Percentiles rank a stretch among this genome's conserved stretches.
phyloP scores from a whole-genome alignment of 1,284 basidiomycete species.

The Sporisorium scitamineum region DNA sequence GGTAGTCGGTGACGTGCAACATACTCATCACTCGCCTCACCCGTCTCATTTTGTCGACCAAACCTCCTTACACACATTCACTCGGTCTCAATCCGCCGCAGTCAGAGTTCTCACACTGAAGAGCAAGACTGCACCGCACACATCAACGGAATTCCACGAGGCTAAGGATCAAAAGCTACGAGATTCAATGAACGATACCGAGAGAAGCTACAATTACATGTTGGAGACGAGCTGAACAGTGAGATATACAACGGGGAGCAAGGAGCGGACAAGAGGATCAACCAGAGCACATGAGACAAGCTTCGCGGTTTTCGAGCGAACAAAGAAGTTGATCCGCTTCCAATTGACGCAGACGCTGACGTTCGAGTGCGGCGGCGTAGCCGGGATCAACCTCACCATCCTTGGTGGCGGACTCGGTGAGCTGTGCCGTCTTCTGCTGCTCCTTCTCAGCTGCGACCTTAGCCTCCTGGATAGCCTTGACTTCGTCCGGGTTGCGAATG shows the following conservation, averaged over 20 bases:
- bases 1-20: too few relatives aligned
- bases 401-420: constrained; percentile 17
- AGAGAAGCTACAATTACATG: constrained; percentile 4
- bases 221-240: neutral
- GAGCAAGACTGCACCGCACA: neutral
- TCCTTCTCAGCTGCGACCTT: constrained; percentile 74
- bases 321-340: constrained; percentile 85
- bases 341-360: constrained; percentile 79
- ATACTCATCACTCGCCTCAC: too few relatives aligned
- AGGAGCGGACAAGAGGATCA: constrained; percentile 1
- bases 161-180: neutral
- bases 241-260: neutral
- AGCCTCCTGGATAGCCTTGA: constrained; percentile 67
- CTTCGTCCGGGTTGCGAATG: constrained; percentile 31
- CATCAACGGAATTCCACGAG: neutral
- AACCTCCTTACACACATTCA: too few relatives aligned
- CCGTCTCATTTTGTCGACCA: too few relatives aligned
- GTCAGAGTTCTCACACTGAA: too few relatives aligned
- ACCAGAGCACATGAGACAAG: constrained; percentile 68
- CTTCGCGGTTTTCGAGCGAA: constrained; percentile 83
- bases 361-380: constrained; percentile 82
- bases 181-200: neutral
- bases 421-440: constrained; percentile 57
- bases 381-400: constrained; percentile 76
- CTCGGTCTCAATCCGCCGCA: too few relatives aligned